Evolutionary conservation across 1,139 yeast genomes (phyloP).

Genomic region (Suhomyces wounanorum): DNA sequence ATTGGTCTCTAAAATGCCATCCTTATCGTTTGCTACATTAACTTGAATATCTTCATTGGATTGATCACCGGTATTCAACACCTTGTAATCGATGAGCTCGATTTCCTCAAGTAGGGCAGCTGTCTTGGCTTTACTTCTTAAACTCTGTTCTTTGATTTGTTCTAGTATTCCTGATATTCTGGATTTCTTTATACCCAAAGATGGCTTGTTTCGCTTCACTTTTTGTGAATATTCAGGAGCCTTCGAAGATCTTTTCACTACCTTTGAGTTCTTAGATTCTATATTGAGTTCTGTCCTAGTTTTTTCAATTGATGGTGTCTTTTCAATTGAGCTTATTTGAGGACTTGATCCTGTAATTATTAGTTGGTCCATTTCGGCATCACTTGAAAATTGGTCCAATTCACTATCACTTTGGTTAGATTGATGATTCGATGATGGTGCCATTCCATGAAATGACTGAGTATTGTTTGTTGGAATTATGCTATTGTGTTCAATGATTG

Average conservation of each 20-base stretch:
- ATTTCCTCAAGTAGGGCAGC: constrained; percentile 1
- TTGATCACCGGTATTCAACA: background rate
- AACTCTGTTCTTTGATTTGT: background rate
- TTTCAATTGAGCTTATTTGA: background rate
- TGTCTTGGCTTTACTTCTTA: background rate
- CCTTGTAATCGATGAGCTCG: constrained; percentile 9
- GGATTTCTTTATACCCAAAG: constrained; percentile 2
- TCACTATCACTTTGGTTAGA: background rate
- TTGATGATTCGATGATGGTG: too few relatives aligned
- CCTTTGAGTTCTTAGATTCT: background rate
- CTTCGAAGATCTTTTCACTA: background rate
- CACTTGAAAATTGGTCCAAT: constrained; percentile 10
- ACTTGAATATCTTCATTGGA: background rate
- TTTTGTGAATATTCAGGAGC: constrained; percentile 3
- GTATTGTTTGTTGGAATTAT: background rate
- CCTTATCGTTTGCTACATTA: background rate
- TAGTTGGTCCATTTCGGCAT: constrained; percentile 8
- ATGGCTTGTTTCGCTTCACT: background rate
- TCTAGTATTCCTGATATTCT: constrained; percentile 2
- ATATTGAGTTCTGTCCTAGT: background rate
- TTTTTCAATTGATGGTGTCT: background rate
- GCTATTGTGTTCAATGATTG: background rate
- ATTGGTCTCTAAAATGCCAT: background rate
- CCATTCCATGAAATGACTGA: background rate
- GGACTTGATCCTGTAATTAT: background rate